Percentiles rank a stretch among this genome's conserved stretches.
Conservation (phyloP, 2,329 filamentous ascomycete genomes). For the Pseudopyricularia javanii region DNA sequence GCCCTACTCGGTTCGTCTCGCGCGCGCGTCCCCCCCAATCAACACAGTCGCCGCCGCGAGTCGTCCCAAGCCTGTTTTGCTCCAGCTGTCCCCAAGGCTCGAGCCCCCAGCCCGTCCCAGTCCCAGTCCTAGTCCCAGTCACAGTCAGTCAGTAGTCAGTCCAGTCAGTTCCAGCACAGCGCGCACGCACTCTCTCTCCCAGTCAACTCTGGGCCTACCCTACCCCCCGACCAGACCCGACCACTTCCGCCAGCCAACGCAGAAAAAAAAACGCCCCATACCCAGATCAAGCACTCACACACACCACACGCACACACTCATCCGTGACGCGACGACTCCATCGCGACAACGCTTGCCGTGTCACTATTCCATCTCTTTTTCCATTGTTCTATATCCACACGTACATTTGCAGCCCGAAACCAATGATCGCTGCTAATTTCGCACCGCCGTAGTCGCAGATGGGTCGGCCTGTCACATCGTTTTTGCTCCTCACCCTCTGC, state of each 20-base stretch:
- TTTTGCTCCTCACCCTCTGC: conserved; percentile 4
- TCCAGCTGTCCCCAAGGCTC: neutral
- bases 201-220: conserved; percentile 8
- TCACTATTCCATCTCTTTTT: conserved; percentile 22
- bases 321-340: conserved; percentile 31
- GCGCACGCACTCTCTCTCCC: neutral
- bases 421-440: conserved; percentile 26
- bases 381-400: conserved; percentile 21
- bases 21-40: too few relatives aligned
- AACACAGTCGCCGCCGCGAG: too few relatives aligned
- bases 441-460: conserved; percentile 25
- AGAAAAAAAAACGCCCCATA: conserved; percentile 13
- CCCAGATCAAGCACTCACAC: conserved; percentile 5
- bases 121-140: too few relatives aligned
- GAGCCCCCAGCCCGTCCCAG: neutral
- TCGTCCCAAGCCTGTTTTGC: too few relatives aligned
- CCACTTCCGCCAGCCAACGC: neutral
- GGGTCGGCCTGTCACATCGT: conserved; percentile 21
- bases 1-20: too few relatives aligned
- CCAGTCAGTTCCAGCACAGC: neutral
- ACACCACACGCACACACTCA: conserved; percentile 19
- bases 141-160: too few relatives aligned
- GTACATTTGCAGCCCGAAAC: conserved; percentile 18
- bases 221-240: neutral
- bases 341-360: conserved; percentile 32